phyloP scores from a whole-genome alignment of 805 yeast species.

The Sungouiozyma intestinalis region DNA sequence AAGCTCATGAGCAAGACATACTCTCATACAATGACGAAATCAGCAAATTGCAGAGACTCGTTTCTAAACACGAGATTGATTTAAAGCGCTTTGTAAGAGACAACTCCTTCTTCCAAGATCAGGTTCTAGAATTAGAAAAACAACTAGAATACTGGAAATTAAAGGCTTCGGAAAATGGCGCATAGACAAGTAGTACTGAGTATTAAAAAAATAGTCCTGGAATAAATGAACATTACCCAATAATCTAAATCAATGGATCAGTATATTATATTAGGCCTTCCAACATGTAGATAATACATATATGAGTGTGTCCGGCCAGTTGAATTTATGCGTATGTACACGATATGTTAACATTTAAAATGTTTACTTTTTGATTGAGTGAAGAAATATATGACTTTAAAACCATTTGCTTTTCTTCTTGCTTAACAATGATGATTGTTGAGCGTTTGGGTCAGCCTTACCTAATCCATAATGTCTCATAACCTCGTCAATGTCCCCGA shows the following conservation, averaged over 20 bases:
- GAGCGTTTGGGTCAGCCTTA: constrained; percentile 5
- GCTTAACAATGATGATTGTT: not conserved
- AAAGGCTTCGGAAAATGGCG: constrained; percentile 15
- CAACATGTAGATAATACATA: no score
- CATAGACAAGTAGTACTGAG: constrained; percentile 11
- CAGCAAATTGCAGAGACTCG: constrained; percentile 34
- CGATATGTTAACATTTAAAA: no score
- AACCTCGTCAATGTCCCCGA: constrained; percentile 71
- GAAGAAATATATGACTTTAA: constrained; percentile 1
- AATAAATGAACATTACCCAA: not conserved
- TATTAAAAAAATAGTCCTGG: constrained; percentile 1
- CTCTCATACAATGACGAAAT: constrained; percentile 36
- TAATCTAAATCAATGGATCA: not conserved
- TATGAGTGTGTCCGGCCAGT: no score
- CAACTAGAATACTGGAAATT: constrained; percentile 50
- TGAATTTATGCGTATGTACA: constrained; percentile 1
- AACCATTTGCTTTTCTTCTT: not conserved
- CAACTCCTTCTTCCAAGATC: constrained; percentile 43
- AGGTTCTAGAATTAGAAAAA: constrained; percentile 40
- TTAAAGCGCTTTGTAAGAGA: constrained; percentile 46
- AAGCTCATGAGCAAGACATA: constrained; percentile 43
- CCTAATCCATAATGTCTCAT: constrained; percentile 70
- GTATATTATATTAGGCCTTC: not conserved
- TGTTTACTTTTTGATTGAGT: no score
- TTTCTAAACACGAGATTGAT: constrained; percentile 35